Conservation (phyloP, 768 basidiomycete genomes). For the Termitomyces sp. region DNA sequence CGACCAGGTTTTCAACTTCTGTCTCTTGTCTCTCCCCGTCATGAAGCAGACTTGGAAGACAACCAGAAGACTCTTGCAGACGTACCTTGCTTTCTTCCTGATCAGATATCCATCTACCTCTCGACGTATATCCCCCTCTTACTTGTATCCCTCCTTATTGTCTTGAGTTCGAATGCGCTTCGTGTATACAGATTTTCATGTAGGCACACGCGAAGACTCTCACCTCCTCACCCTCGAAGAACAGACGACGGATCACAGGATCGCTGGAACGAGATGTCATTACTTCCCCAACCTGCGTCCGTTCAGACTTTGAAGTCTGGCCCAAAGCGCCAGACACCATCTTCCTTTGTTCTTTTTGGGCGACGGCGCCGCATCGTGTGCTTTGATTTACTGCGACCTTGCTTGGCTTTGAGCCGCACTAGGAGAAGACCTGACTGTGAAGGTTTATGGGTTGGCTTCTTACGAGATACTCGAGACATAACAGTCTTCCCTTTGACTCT, state of each 20-base stretch:
- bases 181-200: conserved; percentile 10
- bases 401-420: not conserved
- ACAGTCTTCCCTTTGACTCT: conserved; percentile 38
- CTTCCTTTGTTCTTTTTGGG: conserved; percentile 4
- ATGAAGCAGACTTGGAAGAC: not conserved
- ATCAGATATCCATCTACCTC: conserved; percentile 78
- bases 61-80: conserved; percentile 41
- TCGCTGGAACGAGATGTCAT: not conserved
- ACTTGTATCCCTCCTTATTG: conserved; percentile 50
- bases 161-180: conserved; percentile 28
- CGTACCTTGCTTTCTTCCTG: conserved; percentile 73
- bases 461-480: conserved; percentile 38
- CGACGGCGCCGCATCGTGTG: conserved; percentile 5
- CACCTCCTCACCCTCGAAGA: conserved; percentile 3
- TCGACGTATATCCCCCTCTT: conserved; percentile 67
- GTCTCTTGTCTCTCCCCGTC: conserved; percentile 49
- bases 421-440: not conserved
- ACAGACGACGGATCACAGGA: not conserved
- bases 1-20: conserved; percentile 89
- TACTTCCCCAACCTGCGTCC: conserved; percentile 17
- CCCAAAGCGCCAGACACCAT: not conserved
- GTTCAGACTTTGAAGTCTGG: not conserved
- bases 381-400: not conserved
- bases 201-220: conserved; percentile 7
- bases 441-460: conserved; percentile 24